phyloP scores from a whole-genome alignment of 2,329 filamentous ascomycete genomes.

The Macrophomina phaseolina region DNA sequence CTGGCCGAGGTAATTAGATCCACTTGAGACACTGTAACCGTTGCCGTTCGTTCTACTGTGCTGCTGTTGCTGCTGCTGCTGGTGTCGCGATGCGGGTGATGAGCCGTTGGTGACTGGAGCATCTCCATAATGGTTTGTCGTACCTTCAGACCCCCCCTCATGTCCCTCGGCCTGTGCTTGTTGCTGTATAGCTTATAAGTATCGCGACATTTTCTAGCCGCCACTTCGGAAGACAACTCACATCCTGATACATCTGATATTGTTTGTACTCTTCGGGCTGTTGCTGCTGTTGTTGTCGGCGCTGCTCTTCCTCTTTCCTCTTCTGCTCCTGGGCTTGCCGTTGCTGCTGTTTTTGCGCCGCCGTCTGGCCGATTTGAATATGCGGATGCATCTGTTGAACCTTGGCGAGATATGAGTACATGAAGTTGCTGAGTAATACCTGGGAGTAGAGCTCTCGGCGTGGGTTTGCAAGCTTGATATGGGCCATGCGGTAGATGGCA shows the following conservation, averaged over 20 bases:
- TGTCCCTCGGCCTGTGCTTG: slow-evolving; percentile 33
- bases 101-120: slow-evolving; percentile 23
- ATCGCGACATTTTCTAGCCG: background rate
- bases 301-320: slow-evolving; percentile 35
- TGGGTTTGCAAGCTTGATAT: slow-evolving; percentile 98
- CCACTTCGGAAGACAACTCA: slow-evolving; percentile 1
- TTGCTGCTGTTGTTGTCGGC: slow-evolving; percentile 44
- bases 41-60: slow-evolving; percentile 37
- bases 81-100: slow-evolving; percentile 30
- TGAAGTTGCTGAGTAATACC: slow-evolving; percentile 96
- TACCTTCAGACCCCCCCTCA: slow-evolving; percentile 34
- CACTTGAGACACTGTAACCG: slow-evolving; percentile 45
- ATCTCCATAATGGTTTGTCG: slow-evolving; percentile 30
- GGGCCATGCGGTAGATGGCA: slow-evolving; percentile 97
- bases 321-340: slow-evolving; percentile 60
- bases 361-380: slow-evolving; percentile 84
- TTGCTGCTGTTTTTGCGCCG: slow-evolving; percentile 70
- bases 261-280: slow-evolving; percentile 49
- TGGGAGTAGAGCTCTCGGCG: slow-evolving; percentile 90
- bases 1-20: slow-evolving; percentile 43
- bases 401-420: slow-evolving; percentile 99
- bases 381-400: slow-evolving; percentile 99
- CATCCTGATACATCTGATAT: slow-evolving; percentile 48
- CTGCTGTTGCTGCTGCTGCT: slow-evolving; percentile 23
- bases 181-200: slow-evolving; percentile 29